phyloP scores from a whole-genome alignment of 768 basidiomycete genomes.

The Gloeophyllum trabeum region DNA sequence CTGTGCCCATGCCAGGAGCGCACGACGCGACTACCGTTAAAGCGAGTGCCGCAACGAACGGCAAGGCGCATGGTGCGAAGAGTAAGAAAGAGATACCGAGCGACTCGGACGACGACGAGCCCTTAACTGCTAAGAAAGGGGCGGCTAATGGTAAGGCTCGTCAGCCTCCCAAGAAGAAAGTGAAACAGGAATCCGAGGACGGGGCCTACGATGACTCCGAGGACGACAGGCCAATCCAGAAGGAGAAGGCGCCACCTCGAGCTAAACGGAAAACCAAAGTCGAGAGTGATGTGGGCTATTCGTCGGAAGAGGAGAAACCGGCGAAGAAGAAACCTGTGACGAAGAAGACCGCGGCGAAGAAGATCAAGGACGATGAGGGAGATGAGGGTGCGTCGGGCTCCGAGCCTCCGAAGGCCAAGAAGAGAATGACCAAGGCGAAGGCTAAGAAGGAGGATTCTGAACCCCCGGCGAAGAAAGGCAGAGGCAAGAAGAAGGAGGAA shows the following conservation, averaged over 20 bases:
- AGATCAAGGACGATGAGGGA: conserved; percentile 49
- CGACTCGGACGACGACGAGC: conserved; percentile 20
- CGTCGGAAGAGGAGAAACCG: conserved; percentile 33
- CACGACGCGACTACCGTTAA: conserved; percentile 25
- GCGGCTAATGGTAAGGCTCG: conserved; percentile 12
- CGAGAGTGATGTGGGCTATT: conserved; percentile 37
- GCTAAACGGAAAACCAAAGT: conserved; percentile 29
- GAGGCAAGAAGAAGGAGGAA: conserved; percentile 28
- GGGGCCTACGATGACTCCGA: conserved; percentile 21
- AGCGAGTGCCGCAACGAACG: conserved; percentile 1
- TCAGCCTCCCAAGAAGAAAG: conserved; percentile 16
- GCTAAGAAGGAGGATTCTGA: conserved; percentile 26
- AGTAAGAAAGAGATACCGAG: conserved; percentile 12
- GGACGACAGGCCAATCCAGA: conserved; percentile 23
- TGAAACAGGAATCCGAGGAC: conserved; percentile 30
- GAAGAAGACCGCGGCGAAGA: conserved; percentile 25
- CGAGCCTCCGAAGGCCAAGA: conserved; percentile 23
- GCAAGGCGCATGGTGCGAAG: conserved; percentile 6
- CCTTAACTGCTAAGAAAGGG: conserved; percentile 15
- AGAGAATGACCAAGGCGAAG: conserved; percentile 36
- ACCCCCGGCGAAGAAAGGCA: conserved; percentile 26
- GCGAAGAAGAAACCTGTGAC: conserved; percentile 32
- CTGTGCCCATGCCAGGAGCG: conserved; percentile 29
- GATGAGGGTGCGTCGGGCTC: conserved; percentile 28
- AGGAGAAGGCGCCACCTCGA: conserved; percentile 16